A percentile compares a stretch with the other conserved stretches of the same genome.
These are phyloP conservation scores for Claviceps pazoutovae DNA, from an alignment of 2,329 filamentous ascomycete genomes.

Conservation along the genomic window DNA sequence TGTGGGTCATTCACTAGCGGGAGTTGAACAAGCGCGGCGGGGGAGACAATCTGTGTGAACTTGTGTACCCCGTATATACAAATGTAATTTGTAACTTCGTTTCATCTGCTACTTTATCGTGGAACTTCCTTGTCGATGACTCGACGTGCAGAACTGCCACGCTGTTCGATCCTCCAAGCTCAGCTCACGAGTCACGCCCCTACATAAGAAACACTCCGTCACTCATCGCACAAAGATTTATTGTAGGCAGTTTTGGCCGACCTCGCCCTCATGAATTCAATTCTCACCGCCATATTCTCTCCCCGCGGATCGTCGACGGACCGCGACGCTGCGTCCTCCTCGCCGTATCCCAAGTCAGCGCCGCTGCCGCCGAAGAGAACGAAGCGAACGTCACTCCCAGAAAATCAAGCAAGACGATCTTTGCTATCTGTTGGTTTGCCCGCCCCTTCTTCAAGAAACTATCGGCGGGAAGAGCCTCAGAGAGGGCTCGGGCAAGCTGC, in stretches of 20 bases:
- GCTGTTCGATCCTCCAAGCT: no score
- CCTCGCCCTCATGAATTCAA: conserved; percentile 1
- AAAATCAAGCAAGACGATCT: background rate
- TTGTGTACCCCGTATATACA: no score
- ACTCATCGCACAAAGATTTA: background rate
- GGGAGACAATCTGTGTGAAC: no score
- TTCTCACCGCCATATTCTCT: conserved; percentile 3
- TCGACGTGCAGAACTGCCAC: no score
- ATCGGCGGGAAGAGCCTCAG: no score
- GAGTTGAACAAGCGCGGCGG: no score
- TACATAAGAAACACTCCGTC: background rate
- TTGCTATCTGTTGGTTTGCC: conserved; percentile 1
- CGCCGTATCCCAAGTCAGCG: background rate
- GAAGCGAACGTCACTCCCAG: conserved; percentile 1
- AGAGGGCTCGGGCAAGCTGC: background rate
- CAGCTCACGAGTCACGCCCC: no score
- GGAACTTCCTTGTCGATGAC: no score
- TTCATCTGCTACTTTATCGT: no score
- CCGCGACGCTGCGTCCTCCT: conserved; percentile 1
- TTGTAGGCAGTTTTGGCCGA: background rate
- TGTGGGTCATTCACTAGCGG: no score
- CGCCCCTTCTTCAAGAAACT: background rate
- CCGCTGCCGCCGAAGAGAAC: background rate
- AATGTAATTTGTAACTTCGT: no score
- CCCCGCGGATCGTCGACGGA: background rate